A percentile compares a stretch with the other conserved stretches of the same genome.
phyloP scores from a whole-genome alignment of 2,329 filamentous ascomycete species.

The Penicillium aurantiogriseum region DNA sequence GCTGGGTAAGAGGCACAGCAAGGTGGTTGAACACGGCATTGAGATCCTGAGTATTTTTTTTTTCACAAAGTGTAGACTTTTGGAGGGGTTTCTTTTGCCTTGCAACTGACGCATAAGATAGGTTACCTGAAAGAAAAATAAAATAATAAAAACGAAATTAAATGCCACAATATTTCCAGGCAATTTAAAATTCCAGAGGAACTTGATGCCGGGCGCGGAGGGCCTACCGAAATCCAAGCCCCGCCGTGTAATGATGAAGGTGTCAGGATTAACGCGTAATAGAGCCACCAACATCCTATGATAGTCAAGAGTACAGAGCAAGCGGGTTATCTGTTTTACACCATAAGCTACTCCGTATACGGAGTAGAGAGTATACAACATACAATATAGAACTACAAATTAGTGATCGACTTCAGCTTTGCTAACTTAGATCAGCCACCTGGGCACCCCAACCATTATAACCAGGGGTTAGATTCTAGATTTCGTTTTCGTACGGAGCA shows the following conservation, averaged over 20 bases:
- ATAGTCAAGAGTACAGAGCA: constrained; percentile 5
- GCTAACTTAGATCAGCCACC: constrained; percentile 5
- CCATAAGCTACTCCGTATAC: not conserved
- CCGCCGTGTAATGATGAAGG: constrained; percentile 21
- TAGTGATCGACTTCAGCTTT: constrained; percentile 16
- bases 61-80: not conserved
- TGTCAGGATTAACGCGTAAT: constrained; percentile 2
- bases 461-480: not conserved
- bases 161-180: not conserved
- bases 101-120: constrained; percentile 19
- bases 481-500: not conserved
- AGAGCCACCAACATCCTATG: constrained; percentile 1
- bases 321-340: not conserved
- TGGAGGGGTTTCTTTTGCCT: not conserved
- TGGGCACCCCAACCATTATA: not conserved
- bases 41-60: not conserved
- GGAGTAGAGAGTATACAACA: not conserved
- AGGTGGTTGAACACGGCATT: constrained; percentile 8
- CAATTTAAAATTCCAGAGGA: constrained; percentile 6
- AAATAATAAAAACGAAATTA: not conserved
- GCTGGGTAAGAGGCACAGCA: constrained; percentile 14
- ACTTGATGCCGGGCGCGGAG: constrained; percentile 12
- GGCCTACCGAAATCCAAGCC: constrained; percentile 13
- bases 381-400: not conserved
- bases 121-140: constrained; percentile 8